These are phyloP conservation scores for Vitis vinifera DNA, from an alignment of 164 flowering plant species.

Conservation along the genomic window ASM3070453v1 NC_081816.1:6510501-6511000, in stretches of 20 bases:
- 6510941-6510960: constrained; percentile 63
- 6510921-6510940: constrained; percentile 61
- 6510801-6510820: constrained; percentile 65
- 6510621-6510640: background rate
- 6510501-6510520: background rate
- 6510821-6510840: constrained; percentile 46
- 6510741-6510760: constrained; percentile 60
- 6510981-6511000: too few relatives aligned
- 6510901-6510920: constrained; percentile 66
- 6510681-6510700: constrained; percentile 43
- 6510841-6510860: constrained; percentile 57
- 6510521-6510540: background rate
- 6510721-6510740: constrained; percentile 67
- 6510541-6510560: background rate
- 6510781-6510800: constrained; percentile 75
- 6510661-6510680: constrained; percentile 69
- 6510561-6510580: too few relatives aligned
- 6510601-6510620: background rate
- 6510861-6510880: constrained; percentile 44
- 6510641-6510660: constrained; percentile 50
- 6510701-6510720: constrained; percentile 65
- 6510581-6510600: too few relatives aligned
- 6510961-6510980: constrained; percentile 23
- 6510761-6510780: constrained; percentile 69
- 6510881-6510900: constrained; percentile 83